phyloP scores from a whole-genome alignment of 352 stramenopile species.

The Pythium aphanidermatum region DNA sequence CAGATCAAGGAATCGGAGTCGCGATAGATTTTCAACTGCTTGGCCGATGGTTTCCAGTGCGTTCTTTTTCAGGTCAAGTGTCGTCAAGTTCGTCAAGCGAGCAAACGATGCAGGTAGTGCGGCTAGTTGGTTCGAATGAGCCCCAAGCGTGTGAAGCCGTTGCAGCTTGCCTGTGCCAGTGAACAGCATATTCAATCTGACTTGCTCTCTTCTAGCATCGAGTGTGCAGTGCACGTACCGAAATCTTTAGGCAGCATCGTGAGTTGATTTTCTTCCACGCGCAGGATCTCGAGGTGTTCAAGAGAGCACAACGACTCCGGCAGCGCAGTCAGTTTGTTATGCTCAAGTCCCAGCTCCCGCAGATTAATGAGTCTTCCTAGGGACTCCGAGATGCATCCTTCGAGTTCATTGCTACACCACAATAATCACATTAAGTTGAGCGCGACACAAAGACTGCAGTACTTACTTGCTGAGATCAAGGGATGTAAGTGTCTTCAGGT shows the following conservation, averaged over 20 bases:
- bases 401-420: slow-evolving; percentile 46
- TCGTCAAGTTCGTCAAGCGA: slow-evolving; percentile 35
- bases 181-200: too few species aligned
- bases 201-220: too few species aligned
- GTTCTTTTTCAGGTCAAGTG: slow-evolving; percentile 76
- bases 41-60: slow-evolving; percentile 27
- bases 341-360: slow-evolving; percentile 49
- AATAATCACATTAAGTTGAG: slow-evolving; percentile 9
- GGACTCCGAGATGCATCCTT: slow-evolving; percentile 37
- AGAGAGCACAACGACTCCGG: slow-evolving; percentile 45
- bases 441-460: neutral
- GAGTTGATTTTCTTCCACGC: slow-evolving; percentile 61
- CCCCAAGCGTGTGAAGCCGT: slow-evolving; percentile 48
- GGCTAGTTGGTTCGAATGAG: slow-evolving; percentile 54
- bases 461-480: slow-evolving; percentile 80
- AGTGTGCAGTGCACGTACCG: slow-evolving; percentile 16
- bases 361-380: slow-evolving; percentile 51
- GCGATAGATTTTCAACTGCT: slow-evolving; percentile 25
- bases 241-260: slow-evolving; percentile 37
- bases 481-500: slow-evolving; percentile 44
- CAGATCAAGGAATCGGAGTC: slow-evolving; percentile 62
- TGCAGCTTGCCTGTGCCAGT: slow-evolving; percentile 36
- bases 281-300: slow-evolving; percentile 45
- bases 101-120: slow-evolving; percentile 45
- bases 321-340: slow-evolving; percentile 57